Evolutionary conservation across 2,329 filamentous ascomycete genomes (phyloP).

Genomic region (Exophiala sp.): DNA sequence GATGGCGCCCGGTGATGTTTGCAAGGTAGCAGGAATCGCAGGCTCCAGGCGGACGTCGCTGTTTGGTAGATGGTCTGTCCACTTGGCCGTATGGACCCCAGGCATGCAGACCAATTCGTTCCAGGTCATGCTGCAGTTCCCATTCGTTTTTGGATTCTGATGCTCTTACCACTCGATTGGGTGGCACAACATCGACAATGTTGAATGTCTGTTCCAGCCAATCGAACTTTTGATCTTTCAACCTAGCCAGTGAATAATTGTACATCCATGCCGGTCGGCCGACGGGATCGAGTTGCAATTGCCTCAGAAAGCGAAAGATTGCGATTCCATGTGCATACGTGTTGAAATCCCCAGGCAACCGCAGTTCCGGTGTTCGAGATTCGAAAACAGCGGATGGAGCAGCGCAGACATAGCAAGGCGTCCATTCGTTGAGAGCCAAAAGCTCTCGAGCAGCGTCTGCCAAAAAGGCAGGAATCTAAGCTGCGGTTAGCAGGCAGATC

Average conservation of each 20-base stretch:
- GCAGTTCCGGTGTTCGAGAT: neutral
- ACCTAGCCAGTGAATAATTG: neutral
- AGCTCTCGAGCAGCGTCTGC: no score
- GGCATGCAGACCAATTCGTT: neutral
- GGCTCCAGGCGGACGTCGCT: neutral
- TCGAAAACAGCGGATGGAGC: neutral
- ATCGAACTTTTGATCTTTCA: neutral
- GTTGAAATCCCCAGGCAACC: conserved; percentile 1
- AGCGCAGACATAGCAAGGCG: neutral
- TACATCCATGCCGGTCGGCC: neutral
- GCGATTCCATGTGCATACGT: neutral
- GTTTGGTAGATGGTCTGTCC: neutral
- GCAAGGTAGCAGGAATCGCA: neutral
- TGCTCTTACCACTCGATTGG: neutral
- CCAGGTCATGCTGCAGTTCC: neutral
- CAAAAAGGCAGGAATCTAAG: no score
- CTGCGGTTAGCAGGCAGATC: no score
- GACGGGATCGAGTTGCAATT: neutral
- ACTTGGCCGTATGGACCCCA: neutral
- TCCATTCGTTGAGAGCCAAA: neutral
- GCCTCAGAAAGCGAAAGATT: neutral
- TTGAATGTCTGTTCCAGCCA: neutral
- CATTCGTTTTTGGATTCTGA: neutral
- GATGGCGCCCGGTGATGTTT: neutral
- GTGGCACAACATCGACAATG: neutral